Evolutionary conservation across 139 green algal genomes (phyloP).

Genomic region (Micractinium sp.): DNA sequence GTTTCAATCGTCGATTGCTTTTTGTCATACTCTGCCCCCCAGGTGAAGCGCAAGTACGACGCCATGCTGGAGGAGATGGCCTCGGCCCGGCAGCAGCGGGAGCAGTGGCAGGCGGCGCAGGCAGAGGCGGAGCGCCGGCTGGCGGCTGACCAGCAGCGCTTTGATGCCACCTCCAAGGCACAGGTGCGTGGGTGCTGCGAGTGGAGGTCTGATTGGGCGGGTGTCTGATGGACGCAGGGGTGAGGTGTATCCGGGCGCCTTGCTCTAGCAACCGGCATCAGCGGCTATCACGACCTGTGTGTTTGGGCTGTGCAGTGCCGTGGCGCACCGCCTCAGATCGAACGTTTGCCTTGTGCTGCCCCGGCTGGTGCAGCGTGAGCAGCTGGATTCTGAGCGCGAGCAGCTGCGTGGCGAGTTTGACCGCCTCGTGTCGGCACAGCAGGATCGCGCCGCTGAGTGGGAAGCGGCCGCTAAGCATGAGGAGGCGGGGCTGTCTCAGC

Average conservation of each 20-base stretch:
- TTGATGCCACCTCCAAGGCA: conserved; percentile 1
- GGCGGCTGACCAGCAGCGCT: conserved; percentile 25
- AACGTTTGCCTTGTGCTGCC: background rate
- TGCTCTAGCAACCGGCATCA: no score
- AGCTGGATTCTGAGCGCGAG: conserved; percentile 26
- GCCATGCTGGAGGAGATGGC: conserved; percentile 36
- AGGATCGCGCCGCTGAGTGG: conserved; percentile 49
- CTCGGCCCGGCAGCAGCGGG: conserved; percentile 1
- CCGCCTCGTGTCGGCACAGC: conserved; percentile 36
- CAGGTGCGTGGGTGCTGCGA: background rate
- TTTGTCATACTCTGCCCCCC: background rate
- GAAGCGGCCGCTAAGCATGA: conserved; percentile 40
- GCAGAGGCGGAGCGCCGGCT: conserved; percentile 16
- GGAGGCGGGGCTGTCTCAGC: conserved; percentile 27
- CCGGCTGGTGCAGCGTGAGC: background rate
- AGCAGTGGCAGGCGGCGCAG: conserved; percentile 28
- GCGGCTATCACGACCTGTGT: no score
- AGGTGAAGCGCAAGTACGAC: conserved; percentile 39
- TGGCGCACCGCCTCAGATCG: background rate
- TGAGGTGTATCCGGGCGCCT: no score
- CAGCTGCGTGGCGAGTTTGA: conserved; percentile 40
- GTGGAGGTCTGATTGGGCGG: background rate
- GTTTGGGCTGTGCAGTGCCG: no score
- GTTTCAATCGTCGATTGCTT: background rate
- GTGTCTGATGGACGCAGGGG: no score